These are phyloP conservation scores for Apiotrichum sp. DNA, from an alignment of 1,284 basidiomycete genomes.

Conservation along the genomic window DNA sequence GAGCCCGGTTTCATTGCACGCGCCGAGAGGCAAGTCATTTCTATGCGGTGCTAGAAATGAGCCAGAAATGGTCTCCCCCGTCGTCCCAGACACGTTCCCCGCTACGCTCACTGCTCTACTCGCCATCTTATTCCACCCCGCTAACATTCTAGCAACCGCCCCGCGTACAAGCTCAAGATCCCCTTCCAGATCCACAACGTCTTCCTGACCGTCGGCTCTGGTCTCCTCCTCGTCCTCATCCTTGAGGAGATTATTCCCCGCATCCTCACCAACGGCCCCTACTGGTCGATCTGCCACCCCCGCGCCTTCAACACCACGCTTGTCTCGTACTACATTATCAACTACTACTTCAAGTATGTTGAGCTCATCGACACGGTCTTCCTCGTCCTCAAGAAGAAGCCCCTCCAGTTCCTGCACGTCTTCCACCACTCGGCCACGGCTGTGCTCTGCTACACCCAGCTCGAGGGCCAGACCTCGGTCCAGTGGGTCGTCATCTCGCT, in stretches of 20 bases:
- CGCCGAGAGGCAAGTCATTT: no score
- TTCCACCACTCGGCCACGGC: constrained; percentile 99
- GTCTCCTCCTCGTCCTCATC: constrained; percentile 75
- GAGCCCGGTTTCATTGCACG: no score
- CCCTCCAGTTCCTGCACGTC: constrained; percentile 92
- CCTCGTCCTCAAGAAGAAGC: constrained; percentile 97
- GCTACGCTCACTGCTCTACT: neutral
- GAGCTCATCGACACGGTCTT: constrained; percentile 95
- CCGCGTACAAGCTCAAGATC: constrained; percentile 69
- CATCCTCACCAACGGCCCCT: constrained; percentile 62
- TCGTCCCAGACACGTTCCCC: no score
- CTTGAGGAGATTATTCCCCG: constrained; percentile 82
- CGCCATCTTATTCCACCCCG: neutral
- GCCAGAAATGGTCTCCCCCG: no score
- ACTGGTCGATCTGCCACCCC: constrained; percentile 70
- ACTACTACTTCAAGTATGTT: constrained; percentile 94
- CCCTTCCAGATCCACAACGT: constrained; percentile 92
- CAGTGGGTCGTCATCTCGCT: constrained; percentile 94
- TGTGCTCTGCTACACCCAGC: constrained; percentile 85
- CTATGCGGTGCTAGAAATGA: no score
- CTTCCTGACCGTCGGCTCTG: constrained; percentile 74
- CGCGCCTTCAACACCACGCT: constrained; percentile 81
- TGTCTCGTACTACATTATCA: constrained; percentile 94
- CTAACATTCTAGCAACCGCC: constrained; percentile 49
- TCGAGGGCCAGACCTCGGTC: constrained; percentile 85